Evolutionary conservation across 208 protist species (phyloP).

Genomic region (Acanthamoeba healyi): DNA sequence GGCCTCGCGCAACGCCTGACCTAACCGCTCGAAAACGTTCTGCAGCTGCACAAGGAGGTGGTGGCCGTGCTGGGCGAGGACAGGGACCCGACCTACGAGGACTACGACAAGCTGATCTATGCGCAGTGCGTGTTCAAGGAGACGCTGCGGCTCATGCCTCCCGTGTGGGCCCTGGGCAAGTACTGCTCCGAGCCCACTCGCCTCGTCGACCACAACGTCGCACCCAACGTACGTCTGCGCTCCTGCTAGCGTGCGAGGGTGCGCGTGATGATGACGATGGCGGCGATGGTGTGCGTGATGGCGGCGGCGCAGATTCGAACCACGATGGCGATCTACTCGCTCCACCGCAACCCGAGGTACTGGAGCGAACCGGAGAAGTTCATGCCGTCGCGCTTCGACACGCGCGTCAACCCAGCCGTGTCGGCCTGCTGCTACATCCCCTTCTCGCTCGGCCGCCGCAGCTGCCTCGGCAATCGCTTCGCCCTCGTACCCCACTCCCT

Average conservation of each 20-base stretch:
- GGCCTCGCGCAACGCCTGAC: too few species aligned
- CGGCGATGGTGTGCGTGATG: too few species aligned
- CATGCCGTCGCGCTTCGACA: conserved; percentile 16
- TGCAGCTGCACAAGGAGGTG: conserved; percentile 23
- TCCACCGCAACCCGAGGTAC: conserved; percentile 15
- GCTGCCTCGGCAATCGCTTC: conserved; percentile 5
- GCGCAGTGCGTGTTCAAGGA: conserved; percentile 44
- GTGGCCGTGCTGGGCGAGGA: not conserved
- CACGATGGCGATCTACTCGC: not conserved
- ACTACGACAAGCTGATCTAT: not conserved
- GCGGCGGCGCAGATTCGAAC: not conserved
- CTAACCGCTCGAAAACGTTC: too few species aligned
- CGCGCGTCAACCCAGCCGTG: not conserved
- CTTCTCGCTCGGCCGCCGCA: conserved; percentile 13
- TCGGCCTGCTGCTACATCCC: not conserved
- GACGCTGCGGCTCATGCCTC: conserved; percentile 23
- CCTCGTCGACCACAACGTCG: not conserved
- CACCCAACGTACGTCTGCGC: not conserved
- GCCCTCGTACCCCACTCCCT: not conserved
- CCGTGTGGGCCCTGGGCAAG: conserved; percentile 5
- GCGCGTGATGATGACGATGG: too few species aligned
- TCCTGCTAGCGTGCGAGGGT: not conserved
- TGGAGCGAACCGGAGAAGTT: conserved; percentile 6
- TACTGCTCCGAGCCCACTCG: not conserved
- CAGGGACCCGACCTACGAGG: conserved; percentile 32